Evolutionary conservation across 768 basidiomycete species (phyloP).

Genomic region (Fibroporia radiculosa): DNA sequence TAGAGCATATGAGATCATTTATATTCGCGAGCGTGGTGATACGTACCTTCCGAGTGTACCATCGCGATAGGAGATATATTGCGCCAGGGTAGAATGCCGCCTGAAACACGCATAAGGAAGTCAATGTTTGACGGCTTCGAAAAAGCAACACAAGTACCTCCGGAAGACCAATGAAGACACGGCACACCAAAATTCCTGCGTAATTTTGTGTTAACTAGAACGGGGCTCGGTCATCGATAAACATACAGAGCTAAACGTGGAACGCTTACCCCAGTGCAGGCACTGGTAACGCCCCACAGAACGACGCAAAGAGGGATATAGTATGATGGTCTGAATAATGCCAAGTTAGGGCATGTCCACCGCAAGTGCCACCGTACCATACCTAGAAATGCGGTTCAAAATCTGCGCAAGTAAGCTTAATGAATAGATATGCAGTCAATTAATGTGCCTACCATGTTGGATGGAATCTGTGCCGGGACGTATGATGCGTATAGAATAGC

Average conservation of each 20-base stretch:
- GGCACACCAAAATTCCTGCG: conserved; percentile 45
- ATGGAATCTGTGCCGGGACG: conserved; percentile 57
- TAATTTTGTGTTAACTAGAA: conserved; percentile 45
- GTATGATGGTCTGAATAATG: conserved; percentile 50
- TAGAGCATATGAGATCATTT: background rate
- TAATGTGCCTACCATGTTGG: conserved; percentile 46
- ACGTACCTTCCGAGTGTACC: conserved; percentile 29
- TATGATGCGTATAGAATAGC: conserved; percentile 53
- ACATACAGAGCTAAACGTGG: background rate
- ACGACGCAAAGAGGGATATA: conserved; percentile 57
- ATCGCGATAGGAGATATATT: conserved; percentile 30
- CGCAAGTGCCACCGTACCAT: background rate
- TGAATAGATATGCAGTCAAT: background rate
- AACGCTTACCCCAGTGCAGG: conserved; percentile 49
- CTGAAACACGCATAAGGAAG: conserved; percentile 16
- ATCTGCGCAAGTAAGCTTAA: conserved; percentile 39
- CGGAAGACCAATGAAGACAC: conserved; percentile 58
- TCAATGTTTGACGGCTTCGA: background rate
- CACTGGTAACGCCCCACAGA: conserved; percentile 56
- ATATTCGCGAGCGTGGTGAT: background rate
- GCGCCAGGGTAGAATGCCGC: conserved; percentile 61
- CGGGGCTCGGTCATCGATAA: background rate
- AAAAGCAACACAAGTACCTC: conserved; percentile 29
- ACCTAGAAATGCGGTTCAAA: conserved; percentile 48
- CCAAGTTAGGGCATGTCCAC: background rate